Conservation (phyloP, 495 filamentous ascomycete species). For the Aspergillus campestris region DNA sequence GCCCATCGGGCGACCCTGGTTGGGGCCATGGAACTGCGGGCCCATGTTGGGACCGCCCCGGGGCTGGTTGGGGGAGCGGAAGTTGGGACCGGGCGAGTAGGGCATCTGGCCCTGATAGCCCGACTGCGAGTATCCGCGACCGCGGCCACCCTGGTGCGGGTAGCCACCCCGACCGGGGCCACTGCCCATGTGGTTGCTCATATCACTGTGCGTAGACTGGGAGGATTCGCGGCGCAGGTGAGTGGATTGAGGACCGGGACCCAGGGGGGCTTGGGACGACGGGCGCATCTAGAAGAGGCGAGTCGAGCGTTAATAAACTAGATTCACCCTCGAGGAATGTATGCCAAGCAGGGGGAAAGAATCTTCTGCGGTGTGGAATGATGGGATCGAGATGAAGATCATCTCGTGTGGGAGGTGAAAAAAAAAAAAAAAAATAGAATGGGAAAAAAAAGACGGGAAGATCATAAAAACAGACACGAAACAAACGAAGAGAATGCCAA, state of each 20-base stretch:
- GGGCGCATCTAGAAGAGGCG: constrained; percentile 39
- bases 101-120: constrained; percentile 54
- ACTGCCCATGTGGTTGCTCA: constrained; percentile 49
- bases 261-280: constrained; percentile 49
- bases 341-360: too few relatives aligned
- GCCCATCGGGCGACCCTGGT: constrained; percentile 46
- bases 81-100: constrained; percentile 56
- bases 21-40: constrained; percentile 51
- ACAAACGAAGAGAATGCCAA: neutral
- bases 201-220: constrained; percentile 69
- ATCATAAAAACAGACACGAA: neutral
- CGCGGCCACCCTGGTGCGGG: constrained; percentile 52
- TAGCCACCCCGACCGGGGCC: constrained; percentile 48
- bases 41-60: constrained; percentile 56
- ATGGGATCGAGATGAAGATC: constrained; percentile 1
- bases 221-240: constrained; percentile 79
- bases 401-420: neutral
- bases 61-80: constrained; percentile 52
- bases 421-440: neutral
- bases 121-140: constrained; percentile 55
- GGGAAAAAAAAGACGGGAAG: neutral
- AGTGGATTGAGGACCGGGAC: constrained; percentile 53
- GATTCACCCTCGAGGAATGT: neutral
- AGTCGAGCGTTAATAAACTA: constrained; percentile 11
- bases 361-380: constrained; percentile 14